These are phyloP conservation scores for Kuraishia cidri DNA, from an alignment of 805 yeast genomes.

Conservation along the genomic window DNA sequence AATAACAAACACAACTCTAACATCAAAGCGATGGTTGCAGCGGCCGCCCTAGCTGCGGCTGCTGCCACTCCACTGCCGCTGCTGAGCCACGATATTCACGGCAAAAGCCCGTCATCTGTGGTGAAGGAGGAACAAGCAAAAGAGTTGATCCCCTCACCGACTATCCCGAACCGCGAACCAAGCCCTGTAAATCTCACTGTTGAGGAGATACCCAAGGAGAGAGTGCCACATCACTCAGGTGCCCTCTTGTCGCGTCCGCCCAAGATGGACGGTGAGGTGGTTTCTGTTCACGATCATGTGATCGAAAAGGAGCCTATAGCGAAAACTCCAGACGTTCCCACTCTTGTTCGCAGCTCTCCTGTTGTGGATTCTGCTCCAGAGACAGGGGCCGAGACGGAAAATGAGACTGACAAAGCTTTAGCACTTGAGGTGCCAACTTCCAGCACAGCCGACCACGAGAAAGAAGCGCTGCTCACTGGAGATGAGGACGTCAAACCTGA, in stretches of 20 bases:
- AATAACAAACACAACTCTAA: conserved; percentile 14
- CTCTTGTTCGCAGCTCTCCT: not conserved
- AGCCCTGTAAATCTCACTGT: too few relatives aligned
- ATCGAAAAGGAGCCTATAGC: conserved; percentile 4
- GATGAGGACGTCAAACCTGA: conserved; percentile 3
- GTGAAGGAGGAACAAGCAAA: too few relatives aligned
- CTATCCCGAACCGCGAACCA: too few relatives aligned
- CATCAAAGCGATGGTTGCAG: conserved; percentile 61
- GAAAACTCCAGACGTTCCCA: conserved; percentile 9
- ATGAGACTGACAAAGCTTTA: not conserved
- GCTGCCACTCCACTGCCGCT: conserved; percentile 68
- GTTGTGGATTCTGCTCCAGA: too few relatives aligned
- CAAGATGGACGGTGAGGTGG: too few relatives aligned
- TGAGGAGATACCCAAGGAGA: not conserved
- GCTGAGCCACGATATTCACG: conserved; percentile 3
- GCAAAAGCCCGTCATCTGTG: too few relatives aligned
- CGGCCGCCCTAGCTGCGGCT: conserved; percentile 79
- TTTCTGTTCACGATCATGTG: too few relatives aligned
- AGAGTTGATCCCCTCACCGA: too few relatives aligned
- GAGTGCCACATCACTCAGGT: too few relatives aligned
- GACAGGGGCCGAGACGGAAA: not conserved
- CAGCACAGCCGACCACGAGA: not conserved
- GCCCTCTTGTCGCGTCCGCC: too few relatives aligned
- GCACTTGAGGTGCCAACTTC: too few relatives aligned
- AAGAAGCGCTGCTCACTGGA: too few relatives aligned